These are phyloP conservation scores for Pleoardoris graminearum DNA, from an alignment of 2,329 filamentous ascomycete genomes.

Conservation along the genomic window DNA sequence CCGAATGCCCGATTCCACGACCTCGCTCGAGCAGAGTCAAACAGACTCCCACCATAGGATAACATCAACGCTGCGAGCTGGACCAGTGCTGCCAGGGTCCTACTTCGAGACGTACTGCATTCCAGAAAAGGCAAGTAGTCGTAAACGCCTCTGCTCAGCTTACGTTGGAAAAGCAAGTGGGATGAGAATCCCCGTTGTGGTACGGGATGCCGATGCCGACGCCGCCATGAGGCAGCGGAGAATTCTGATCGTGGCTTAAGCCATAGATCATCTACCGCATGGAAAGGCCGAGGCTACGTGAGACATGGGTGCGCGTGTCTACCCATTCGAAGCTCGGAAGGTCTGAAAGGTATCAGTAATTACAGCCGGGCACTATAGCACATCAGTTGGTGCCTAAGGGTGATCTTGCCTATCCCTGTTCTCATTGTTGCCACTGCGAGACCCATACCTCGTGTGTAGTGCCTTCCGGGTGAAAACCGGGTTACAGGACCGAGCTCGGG, in stretches of 20 bases:
- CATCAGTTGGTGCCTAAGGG: background rate
- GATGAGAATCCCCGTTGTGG: background rate
- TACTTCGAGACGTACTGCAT: background rate
- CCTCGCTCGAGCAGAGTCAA: background rate
- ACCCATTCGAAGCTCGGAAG: too few species aligned
- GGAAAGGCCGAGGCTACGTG: too few species aligned
- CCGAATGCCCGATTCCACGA: background rate
- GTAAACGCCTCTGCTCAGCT: background rate
- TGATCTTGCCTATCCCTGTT: too few species aligned
- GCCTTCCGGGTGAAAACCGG: background rate
- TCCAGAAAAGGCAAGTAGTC: background rate
- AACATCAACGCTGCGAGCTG: background rate
- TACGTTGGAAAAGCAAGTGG: background rate
- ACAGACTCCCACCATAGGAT: background rate
- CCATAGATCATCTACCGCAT: slow-evolving; percentile 6
- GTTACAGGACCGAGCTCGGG: background rate
- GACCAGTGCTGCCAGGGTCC: background rate
- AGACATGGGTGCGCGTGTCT: too few species aligned
- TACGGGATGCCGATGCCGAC: background rate
- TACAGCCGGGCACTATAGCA: background rate
- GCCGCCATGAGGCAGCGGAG: background rate
- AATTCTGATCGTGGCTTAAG: background rate
- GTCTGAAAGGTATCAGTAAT: background rate
- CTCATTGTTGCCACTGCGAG: too few species aligned
- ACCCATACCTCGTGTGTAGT: too few species aligned